Percentiles rank a stretch among this genome's conserved stretches.
Evolutionary conservation across 345 rosid species (phyloP).

Genomic region (Gossypium ekmanianum): DNA sequence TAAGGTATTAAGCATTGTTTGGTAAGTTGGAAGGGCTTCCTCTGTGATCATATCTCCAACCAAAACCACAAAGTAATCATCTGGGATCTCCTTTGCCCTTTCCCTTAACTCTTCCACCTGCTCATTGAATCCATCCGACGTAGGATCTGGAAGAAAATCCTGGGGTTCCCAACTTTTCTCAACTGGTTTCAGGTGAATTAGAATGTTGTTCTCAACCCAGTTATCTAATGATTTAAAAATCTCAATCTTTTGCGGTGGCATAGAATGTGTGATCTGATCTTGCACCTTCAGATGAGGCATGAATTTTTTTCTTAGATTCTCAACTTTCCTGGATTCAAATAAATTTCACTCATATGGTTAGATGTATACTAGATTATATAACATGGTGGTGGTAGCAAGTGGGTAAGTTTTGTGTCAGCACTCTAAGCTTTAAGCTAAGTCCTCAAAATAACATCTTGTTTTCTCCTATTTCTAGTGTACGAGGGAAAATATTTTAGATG

Average conservation of each 20-base stretch:
- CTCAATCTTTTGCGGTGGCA: conserved; percentile 91
- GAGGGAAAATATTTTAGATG: too few species aligned
- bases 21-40: conserved; percentile 59
- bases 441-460: too few species aligned
- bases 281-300: conserved; percentile 71
- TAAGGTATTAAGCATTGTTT: conserved; percentile 38
- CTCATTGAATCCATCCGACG: conserved; percentile 71
- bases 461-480: too few species aligned
- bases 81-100: conserved; percentile 76
- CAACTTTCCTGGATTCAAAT: conserved; percentile 56
- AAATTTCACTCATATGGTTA: neutral
- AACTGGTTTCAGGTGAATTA: conserved; percentile 68
- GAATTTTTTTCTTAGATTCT: conserved; percentile 59
- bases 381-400: too few species aligned
- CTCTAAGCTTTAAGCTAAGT: too few species aligned
- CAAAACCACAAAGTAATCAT: conserved; percentile 66
- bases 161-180: conserved; percentile 93
- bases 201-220: conserved; percentile 78
- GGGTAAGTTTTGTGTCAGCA: too few species aligned
- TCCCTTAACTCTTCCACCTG: conserved; percentile 73
- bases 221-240: conserved; percentile 76
- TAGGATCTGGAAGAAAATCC: conserved; percentile 82
- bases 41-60: conserved; percentile 56
- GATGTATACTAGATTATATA: too few species aligned
- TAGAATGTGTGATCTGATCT: conserved; percentile 75